These are phyloP conservation scores for Paramecium biaurelia DNA, from an alignment of 73 alveolate genomes.

Conservation along the genomic window DNA sequence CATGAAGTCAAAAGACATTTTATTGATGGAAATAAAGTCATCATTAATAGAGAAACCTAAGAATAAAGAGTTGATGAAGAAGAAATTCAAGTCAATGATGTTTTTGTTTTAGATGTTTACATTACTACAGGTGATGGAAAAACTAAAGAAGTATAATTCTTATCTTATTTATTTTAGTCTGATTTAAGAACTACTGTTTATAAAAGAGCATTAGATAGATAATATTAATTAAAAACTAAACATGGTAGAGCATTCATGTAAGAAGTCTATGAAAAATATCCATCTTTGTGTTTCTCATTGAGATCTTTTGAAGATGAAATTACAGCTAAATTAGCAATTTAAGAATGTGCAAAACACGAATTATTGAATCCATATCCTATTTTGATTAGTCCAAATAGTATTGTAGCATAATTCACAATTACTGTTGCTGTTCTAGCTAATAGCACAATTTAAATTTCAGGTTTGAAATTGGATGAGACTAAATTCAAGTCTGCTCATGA, in stretches of 20 bases:
- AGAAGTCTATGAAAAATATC: conserved; percentile 90
- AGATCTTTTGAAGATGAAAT: conserved; percentile 90
- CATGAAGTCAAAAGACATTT: conserved; percentile 96
- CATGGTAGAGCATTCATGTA: conserved; percentile 86
- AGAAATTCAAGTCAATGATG: conserved; percentile 95
- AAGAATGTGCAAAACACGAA: conserved; percentile 90
- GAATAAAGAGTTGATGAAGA: conserved; percentile 92
- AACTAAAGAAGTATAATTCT: conserved; percentile 71
- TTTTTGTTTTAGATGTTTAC: conserved; percentile 83
- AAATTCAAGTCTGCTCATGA: conserved; percentile 48
- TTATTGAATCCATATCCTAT: conserved; percentile 87
- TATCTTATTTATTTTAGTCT: conserved; percentile 49
- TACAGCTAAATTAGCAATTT: conserved; percentile 88
- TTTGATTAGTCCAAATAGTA: conserved; percentile 81
- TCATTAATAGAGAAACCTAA: conserved; percentile 85
- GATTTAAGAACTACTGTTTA: conserved; percentile 94
- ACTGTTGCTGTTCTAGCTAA: conserved; percentile 83
- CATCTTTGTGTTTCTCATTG: conserved; percentile 93
- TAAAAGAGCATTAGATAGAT: conserved; percentile 93
- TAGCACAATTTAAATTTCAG: conserved; percentile 80
- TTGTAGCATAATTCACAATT: conserved; percentile 90
- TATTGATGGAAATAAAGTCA: conserved; percentile 95
- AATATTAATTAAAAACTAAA: conserved; percentile 74
- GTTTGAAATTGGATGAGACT: conserved; percentile 49
- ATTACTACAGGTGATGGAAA: conserved; percentile 94